Conservation (phyloP, 2,329 filamentous ascomycete genomes). For the Phialophora macrospora region DNA sequence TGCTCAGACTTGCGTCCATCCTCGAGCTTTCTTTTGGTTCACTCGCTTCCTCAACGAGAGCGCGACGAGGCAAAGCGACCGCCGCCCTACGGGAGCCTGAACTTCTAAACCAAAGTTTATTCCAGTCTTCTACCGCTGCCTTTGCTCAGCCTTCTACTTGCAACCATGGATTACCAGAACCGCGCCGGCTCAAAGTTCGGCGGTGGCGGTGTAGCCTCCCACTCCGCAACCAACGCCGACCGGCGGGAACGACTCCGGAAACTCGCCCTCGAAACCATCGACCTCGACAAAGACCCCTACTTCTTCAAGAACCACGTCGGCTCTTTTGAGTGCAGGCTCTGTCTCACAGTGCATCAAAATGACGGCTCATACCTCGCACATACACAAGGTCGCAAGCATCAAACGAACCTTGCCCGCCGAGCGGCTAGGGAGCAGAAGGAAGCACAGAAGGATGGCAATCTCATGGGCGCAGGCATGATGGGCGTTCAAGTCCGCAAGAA, state of each 20-base stretch:
- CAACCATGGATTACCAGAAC: conserved; percentile 76
- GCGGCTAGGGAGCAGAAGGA: conserved; percentile 95
- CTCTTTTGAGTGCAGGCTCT: conserved; percentile 95
- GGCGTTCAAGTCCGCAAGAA: conserved; percentile 77
- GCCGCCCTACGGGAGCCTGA: background rate
- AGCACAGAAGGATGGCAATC: conserved; percentile 69
- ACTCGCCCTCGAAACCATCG: conserved; percentile 97
- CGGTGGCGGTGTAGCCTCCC: conserved; percentile 92
- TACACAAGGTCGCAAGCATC: conserved; percentile 97
- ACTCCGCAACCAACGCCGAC: conserved; percentile 93
- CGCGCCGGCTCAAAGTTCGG: conserved; percentile 97
- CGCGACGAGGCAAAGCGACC: background rate
- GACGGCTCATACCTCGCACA: conserved; percentile 98
- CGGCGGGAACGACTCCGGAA: conserved; percentile 95
- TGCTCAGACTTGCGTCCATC: background rate
- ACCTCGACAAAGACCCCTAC: conserved; percentile 98
- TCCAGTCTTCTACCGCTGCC: background rate
- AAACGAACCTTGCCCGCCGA: conserved; percentile 94
- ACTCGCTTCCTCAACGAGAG: background rate
- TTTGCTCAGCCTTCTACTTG: background rate
- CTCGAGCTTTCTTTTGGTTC: background rate
- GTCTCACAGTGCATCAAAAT: conserved; percentile 97
- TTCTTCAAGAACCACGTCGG: conserved; percentile 99
- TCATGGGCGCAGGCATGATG: conserved; percentile 71
- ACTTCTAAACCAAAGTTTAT: background rate